These are phyloP conservation scores for Zoysia matrella DNA, from an alignment of 202 grass and related monocot species.

Conservation along the genomic window DNA sequence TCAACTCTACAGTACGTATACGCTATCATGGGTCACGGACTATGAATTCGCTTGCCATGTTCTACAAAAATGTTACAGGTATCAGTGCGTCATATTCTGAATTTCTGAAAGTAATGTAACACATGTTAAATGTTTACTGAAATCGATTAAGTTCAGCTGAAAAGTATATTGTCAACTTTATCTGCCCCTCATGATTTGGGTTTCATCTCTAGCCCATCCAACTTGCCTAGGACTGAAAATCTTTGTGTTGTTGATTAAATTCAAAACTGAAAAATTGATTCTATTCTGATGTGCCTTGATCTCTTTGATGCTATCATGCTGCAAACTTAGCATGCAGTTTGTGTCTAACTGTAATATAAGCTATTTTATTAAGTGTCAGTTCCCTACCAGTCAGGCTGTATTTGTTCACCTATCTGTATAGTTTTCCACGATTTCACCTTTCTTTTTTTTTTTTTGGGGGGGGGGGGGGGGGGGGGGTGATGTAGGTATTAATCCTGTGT, in stretches of 20 bases:
- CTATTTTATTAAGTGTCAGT: not conserved
- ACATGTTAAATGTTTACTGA: not conserved
- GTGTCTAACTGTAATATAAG: not conserved
- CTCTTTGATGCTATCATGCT: slow-evolving; percentile 17
- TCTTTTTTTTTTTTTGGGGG: not conserved
- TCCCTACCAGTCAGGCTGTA: not conserved
- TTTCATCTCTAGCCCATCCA: not conserved
- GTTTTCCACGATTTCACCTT: slow-evolving; percentile 12
- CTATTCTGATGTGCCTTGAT: not conserved
- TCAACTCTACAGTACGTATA: slow-evolving; percentile 27
- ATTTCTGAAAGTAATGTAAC: not conserved
- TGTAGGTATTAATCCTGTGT: slow-evolving; percentile 59
- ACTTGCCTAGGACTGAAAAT: not conserved
- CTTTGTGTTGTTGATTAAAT: not conserved
- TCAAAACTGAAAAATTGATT: not conserved
- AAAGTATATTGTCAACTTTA: not conserved
- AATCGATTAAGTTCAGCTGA: not conserved
- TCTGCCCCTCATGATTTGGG: not conserved
- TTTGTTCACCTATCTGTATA: slow-evolving; percentile 1
- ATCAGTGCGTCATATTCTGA: slow-evolving; percentile 21
- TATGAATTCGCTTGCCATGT: too few species aligned
- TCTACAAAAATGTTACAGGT: slow-evolving; percentile 58
- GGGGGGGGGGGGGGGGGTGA: not conserved
- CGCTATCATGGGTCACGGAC: too few species aligned
- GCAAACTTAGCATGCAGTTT: slow-evolving; percentile 25